phyloP scores from a whole-genome alignment of 352 stramenopile genomes.

The Phytopythium sindhum region DNA sequence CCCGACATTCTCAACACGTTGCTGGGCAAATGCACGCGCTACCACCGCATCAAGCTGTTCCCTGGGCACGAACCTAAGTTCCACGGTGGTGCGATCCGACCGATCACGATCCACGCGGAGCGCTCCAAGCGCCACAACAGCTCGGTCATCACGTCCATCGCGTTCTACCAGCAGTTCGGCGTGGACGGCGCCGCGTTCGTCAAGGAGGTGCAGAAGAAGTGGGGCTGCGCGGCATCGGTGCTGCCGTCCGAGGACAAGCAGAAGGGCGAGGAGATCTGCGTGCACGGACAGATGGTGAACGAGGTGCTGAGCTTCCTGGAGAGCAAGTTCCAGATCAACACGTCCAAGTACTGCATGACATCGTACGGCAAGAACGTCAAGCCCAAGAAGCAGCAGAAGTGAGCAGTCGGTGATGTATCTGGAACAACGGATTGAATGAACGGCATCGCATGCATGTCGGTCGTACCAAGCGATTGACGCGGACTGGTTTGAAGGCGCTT shows the following conservation, averaged over 20 bases:
- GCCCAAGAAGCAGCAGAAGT: conserved; percentile 67
- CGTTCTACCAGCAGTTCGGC: conserved; percentile 78
- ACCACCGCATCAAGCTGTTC: conserved; percentile 69
- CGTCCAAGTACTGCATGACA: conserved; percentile 59
- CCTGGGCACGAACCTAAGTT: conserved; percentile 66
- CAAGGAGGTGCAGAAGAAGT: conserved; percentile 84
- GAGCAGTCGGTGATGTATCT: conserved; percentile 19
- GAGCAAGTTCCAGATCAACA: conserved; percentile 65
- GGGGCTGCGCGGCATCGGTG: conserved; percentile 66
- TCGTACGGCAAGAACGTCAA: conserved; percentile 82
- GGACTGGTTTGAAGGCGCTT: neutral
- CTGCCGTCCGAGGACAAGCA: conserved; percentile 56
- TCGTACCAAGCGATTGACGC: neutral
- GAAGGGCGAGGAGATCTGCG: conserved; percentile 65
- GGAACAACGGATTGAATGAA: neutral
- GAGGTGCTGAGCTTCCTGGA: conserved; percentile 66
- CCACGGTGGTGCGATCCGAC: conserved; percentile 45
- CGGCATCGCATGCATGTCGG: neutral
- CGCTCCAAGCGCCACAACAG: conserved; percentile 71
- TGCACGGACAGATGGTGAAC: conserved; percentile 80
- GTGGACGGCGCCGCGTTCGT: conserved; percentile 64
- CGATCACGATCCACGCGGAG: conserved; percentile 65
- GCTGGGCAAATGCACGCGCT: conserved; percentile 61
- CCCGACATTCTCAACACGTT: conserved; percentile 52
- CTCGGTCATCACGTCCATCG: conserved; percentile 62